Base-by-base conservation (phyloP, 352 stramenopile genomes). In the Globisporangium sylvaticum region DNA sequence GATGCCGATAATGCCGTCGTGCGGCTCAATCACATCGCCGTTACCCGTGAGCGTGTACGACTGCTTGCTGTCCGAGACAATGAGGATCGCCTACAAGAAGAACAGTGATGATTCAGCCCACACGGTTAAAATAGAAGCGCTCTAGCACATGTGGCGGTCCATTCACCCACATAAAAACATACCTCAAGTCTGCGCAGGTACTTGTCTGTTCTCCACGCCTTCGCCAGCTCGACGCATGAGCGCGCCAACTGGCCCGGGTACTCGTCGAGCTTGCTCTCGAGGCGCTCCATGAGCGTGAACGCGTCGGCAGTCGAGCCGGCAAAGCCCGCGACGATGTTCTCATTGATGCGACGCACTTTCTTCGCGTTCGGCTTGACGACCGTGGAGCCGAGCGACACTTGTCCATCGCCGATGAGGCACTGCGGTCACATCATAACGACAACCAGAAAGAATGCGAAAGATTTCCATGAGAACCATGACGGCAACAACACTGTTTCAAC, bases 141-240 rank as follows among this genome's bases (percentile, higher is more conserved):
- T 50, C 18, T 48, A 8, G 39, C 15, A 4, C 15, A 48, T 9
- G 9, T 12, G 14, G 3, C 15, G 34, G 37, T 48, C 2, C 14
- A 22, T 48, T 20, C 18, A n/a, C 9, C n/a, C n/a, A 59, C 20
- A 62, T 32, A 46, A 20, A 27, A 22, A 48, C 69, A 39, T 61
- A 84, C 94, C 78, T 99, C 97, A 25, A 99, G 83, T 63, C 89
- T 83, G 68, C 97, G 86, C 63, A 99, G 78, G 76, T 99, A 99
- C 80, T 99, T 99, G 80, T 99, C 97, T 66, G 97, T 99, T 70
- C 97, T 86, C 97, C 97, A 99, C 42, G 89, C 96, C 79, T 99
- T 99, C 54, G 97, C 97, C n/a, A 99, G 81, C 74, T 99, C 97
- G 24, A 99, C 97, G 78, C 97, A 99, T 18, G 92, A 93, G 66